Percentiles rank a stretch among this genome's conserved stretches.
Conservation (phyloP, 2,329 filamentous ascomycete genomes). For the Aspergillus piperis region DNA sequence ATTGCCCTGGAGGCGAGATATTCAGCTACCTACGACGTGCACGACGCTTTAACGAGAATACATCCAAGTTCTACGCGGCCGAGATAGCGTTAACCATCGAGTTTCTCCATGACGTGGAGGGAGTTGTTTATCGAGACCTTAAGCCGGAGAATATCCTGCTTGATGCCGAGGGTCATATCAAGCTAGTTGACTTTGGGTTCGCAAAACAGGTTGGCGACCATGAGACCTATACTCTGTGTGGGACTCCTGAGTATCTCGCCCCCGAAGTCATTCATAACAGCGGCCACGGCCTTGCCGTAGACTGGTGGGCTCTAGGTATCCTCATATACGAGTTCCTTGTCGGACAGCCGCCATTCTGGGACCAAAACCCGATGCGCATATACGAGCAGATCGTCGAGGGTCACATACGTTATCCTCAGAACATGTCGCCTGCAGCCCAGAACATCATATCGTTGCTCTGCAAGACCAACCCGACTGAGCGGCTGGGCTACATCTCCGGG, state of each 20-base stretch:
- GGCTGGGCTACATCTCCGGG: constrained; percentile 63
- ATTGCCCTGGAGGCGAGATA: constrained; percentile 67
- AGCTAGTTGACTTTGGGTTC: constrained; percentile 68
- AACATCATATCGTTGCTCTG: constrained; percentile 64
- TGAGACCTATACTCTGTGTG: constrained; percentile 67
- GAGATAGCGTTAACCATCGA: constrained; percentile 67
- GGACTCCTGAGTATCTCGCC: constrained; percentile 67
- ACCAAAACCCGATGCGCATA: constrained; percentile 69
- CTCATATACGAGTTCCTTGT: constrained; percentile 68
- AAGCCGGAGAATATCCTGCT: constrained; percentile 69
- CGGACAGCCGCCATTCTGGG: constrained; percentile 69
- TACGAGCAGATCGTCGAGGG: constrained; percentile 69
- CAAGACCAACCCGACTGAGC: constrained; percentile 64
- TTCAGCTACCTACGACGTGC: constrained; percentile 66
- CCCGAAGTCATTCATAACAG: constrained; percentile 68
- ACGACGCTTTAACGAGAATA: constrained; percentile 63
- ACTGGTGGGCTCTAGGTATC: constrained; percentile 70
- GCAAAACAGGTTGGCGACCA: constrained; percentile 61
- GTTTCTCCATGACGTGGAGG: constrained; percentile 63
- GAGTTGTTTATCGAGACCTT: constrained; percentile 66
- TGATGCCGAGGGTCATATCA: constrained; percentile 65
- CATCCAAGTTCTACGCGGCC: constrained; percentile 65
- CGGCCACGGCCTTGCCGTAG: constrained; percentile 65
- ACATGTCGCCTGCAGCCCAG: constrained; percentile 60
- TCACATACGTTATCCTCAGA: constrained; percentile 60